Evolutionary conservation across 495 filamentous ascomycete species (phyloP).

Genomic region (Hypoxylon lienhwacheense): DNA sequence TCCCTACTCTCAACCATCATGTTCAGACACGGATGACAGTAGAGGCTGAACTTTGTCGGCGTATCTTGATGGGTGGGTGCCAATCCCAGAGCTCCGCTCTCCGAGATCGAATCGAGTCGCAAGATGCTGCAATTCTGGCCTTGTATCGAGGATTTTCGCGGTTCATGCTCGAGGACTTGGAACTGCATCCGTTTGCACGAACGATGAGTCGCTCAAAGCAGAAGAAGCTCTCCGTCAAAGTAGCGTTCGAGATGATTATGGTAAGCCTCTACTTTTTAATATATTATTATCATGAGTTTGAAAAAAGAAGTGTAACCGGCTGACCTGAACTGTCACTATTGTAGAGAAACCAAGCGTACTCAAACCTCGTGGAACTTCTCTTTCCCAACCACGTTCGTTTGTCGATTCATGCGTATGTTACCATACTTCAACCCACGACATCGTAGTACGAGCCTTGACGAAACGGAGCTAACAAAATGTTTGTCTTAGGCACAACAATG

Average conservation of each 20-base stretch:
- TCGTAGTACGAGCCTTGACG: not conserved
- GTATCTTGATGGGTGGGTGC: constrained; percentile 42
- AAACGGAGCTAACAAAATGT: constrained; percentile 3
- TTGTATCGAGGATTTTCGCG: constrained; percentile 49
- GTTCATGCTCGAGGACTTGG: constrained; percentile 53
- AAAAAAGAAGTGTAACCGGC: not conserved
- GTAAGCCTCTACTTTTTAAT: constrained; percentile 1
- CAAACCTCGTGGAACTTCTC: constrained; percentile 45
- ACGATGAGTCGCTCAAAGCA: constrained; percentile 32
- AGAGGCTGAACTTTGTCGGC: constrained; percentile 43
- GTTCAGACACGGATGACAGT: constrained; percentile 37
- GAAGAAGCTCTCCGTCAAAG: constrained; percentile 41
- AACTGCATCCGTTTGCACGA: constrained; percentile 33
- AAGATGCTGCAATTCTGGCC: constrained; percentile 40
- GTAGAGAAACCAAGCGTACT: constrained; percentile 47
- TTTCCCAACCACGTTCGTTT: constrained; percentile 45
- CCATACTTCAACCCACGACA: not conserved
- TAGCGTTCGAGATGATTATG: constrained; percentile 44
- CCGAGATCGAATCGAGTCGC: constrained; percentile 40
- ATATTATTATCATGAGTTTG: not conserved
- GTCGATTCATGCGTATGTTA: constrained; percentile 43
- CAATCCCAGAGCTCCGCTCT: constrained; percentile 32
- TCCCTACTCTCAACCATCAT: constrained; percentile 33
- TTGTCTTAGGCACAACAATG: constrained; percentile 39
- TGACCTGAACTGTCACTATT: not conserved